Evolutionary conservation across 192 early-diverging fungal genomes (phyloP), one percentile per base, ranked within the genome.

Genomic region (Pilaira anomala): DNA sequence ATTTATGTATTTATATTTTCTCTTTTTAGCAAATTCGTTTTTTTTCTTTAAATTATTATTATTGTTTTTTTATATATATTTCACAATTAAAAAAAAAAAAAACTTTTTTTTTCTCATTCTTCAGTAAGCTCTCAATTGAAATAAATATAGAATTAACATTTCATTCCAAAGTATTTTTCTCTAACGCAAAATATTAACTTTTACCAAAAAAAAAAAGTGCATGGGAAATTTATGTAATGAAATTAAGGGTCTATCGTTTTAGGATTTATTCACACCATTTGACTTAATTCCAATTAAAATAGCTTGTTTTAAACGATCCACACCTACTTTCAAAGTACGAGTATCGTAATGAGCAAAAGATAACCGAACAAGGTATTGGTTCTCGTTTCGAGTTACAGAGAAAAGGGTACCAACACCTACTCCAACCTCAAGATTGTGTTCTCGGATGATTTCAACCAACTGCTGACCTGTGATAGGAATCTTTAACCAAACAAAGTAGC

Each of bases 401-500:
- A 67, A 67, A 2, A 59, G 39, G 26, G 14, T 26, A 4, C 46
- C 49, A 22, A 11, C 7, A 16, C 65, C 65, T 16, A 67, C 29
- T 13, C 40, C 30, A 16, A 67, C 24, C 7, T 39, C 30, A 7
- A 67, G 26, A 3, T 51, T 3, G 18, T 60, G 25, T 0, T 22
- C 2, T 11, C 25, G 18, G 0, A 60, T 60, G 2, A 21, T 30
- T 13, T 29, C 7, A 3, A 25, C 22, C 25, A 67, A 45, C 22
- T 59, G 12, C 13, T 29, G 25, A 4, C 22, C 40, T 0, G 29
- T 46, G 1, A 71, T 19, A 5, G 72, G 72, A 19, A 74, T 7
- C 25, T 55, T 36, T 12, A 74, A 21, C 72, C 72, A 74, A 26
- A 74, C 46, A 69, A 74, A 74, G 42, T 74, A 74, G 3, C 72